Evolutionary conservation across 495 filamentous ascomycete species (phyloP), one percentile per base, ranked within the genome.

Genomic region (Chaetomium cochliodes): DNA sequence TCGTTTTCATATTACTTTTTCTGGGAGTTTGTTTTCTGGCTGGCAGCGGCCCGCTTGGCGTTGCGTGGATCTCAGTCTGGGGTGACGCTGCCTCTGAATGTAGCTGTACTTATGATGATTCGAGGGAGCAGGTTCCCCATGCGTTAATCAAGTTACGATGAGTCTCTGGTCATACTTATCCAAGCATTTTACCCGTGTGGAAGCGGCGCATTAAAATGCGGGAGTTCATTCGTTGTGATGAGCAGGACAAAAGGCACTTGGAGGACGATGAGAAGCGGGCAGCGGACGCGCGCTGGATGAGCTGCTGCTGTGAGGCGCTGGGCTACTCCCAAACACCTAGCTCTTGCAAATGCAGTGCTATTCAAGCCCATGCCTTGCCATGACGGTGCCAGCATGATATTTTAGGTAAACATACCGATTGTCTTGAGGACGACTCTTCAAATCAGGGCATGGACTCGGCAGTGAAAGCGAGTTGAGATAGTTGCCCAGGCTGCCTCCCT

Each of bases 51-150:
- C 63, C 44, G 65, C 64, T 65, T 49, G 69, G 64, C 65, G 65
- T 71, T 67, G 64, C 60, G 54, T 54, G 63, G 44, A 62, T 56
- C 44, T 28, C 63, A 71, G 64, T 62, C 30, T 59, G 71, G 67
- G 65, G 73, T 65, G 51, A 47, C 63, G 30, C 39, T 33, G 47
- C 55, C 67, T 54, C 64, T 54, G 53, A 68, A 64, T 65, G 66
- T 62, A 67, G 64, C 70, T 78, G 75, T 77, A 78, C 71, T 72
- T 78, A 77, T 69, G 73, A 78, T 68, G 69, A 74, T 58, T 71
- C 60, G 69, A 73, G 65, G 66, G 69, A 68, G 62, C 69, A 56
- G 65, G 71, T 74, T 70, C 67, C 63, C 67, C 62, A 71, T 57
- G 71, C 64, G 69, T 71, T 78, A 77, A 77, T 78, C 50, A 60